Evolutionary conservation across 75 land plant genomes (phyloP).

Genomic region (Ceratopteris richardii): DNA sequence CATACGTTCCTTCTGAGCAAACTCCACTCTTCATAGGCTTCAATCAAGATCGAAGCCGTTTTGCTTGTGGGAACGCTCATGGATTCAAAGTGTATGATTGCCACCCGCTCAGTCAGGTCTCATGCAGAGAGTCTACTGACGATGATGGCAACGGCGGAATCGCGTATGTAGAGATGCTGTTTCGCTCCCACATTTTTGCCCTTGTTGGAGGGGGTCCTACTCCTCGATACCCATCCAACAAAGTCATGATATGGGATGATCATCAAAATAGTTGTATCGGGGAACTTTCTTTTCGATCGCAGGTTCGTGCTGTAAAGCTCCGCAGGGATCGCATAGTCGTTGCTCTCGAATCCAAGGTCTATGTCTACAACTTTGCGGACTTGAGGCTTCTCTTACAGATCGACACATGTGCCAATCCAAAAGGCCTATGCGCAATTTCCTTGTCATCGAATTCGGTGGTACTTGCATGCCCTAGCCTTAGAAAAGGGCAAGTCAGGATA

Average conservation of each 20-base stretch:
- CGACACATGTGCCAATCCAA: slow-evolving; percentile 77
- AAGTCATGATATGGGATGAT: slow-evolving; percentile 91
- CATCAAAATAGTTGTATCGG: slow-evolving; percentile 72
- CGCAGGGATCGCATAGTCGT: slow-evolving; percentile 64
- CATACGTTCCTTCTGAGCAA: too few species aligned
- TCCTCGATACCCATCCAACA: slow-evolving; percentile 53
- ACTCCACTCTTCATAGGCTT: slow-evolving; percentile 29
- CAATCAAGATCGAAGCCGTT: slow-evolving; percentile 78
- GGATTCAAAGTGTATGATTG: slow-evolving; percentile 86
- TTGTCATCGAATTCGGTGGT: slow-evolving; percentile 49
- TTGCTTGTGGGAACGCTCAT: slow-evolving; percentile 65
- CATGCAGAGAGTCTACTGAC: slow-evolving; percentile 49
- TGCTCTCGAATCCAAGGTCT: slow-evolving; percentile 77
- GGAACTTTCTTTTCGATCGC: slow-evolving; percentile 76
- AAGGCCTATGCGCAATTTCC: slow-evolving; percentile 75
- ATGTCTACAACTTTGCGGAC: slow-evolving; percentile 68
- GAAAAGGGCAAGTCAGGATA: slow-evolving; percentile 65
- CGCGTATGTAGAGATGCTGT: slow-evolving; percentile 78
- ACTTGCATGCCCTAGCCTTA: slow-evolving; percentile 82
- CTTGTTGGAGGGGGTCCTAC: slow-evolving; percentile 64
- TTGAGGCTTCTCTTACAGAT: slow-evolving; percentile 74
- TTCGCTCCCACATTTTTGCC: slow-evolving; percentile 65
- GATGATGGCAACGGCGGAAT: slow-evolving; percentile 69
- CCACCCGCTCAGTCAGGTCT: slow-evolving; percentile 71
- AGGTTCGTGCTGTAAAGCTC: slow-evolving; percentile 50